Percentiles rank a stretch among this genome's conserved stretches.
phyloP scores from a whole-genome alignment of 2,329 filamentous ascomycete genomes.

The Clonostachys chloroleuca region DNA sequence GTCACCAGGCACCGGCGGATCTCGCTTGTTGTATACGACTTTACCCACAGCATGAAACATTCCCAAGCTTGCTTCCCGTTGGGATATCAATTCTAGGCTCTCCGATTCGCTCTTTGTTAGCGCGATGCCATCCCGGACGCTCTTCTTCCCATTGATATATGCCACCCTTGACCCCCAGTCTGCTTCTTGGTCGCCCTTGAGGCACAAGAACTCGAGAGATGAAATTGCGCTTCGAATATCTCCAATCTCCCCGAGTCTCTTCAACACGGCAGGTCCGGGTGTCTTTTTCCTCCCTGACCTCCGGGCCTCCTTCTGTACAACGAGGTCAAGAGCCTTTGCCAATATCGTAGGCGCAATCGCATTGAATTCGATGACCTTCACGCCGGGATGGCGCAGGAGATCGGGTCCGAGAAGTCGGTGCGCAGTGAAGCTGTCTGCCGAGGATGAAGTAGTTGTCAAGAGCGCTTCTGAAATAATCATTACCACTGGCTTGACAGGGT shows the following conservation, averaged over 20 bases:
- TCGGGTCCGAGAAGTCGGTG: conserved; percentile 85
- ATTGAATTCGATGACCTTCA: conserved; percentile 87
- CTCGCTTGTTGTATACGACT: conserved; percentile 92
- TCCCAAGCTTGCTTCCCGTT: conserved; percentile 83
- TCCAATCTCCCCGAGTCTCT: conserved; percentile 77
- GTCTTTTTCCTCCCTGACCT: conserved; percentile 71
- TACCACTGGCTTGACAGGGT: conserved; percentile 67
- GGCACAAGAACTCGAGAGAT: conserved; percentile 85
- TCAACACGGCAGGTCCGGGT: conserved; percentile 74
- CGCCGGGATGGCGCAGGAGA: conserved; percentile 75
- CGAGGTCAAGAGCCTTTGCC: conserved; percentile 74
- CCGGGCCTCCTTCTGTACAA: conserved; percentile 81
- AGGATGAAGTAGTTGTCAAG: conserved; percentile 77
- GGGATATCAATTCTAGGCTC: conserved; percentile 75
- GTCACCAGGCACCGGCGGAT: conserved; percentile 42
- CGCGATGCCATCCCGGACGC: conserved; percentile 46
- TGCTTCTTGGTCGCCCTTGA: conserved; percentile 71
- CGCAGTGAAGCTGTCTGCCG: conserved; percentile 87
- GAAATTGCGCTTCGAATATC: conserved; percentile 92
- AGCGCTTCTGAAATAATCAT: conserved; percentile 91
- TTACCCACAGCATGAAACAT: conserved; percentile 97
- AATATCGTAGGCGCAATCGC: conserved; percentile 83
- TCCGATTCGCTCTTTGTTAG: conserved; percentile 77
- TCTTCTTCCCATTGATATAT: conserved; percentile 65
- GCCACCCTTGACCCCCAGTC: conserved; percentile 73